A percentile compares a stretch with the other conserved stretches of the same genome.
These are phyloP conservation scores for Euphorbia peplus DNA, from an alignment of 345 rosid genomes.

Conservation along the genomic window DNA sequence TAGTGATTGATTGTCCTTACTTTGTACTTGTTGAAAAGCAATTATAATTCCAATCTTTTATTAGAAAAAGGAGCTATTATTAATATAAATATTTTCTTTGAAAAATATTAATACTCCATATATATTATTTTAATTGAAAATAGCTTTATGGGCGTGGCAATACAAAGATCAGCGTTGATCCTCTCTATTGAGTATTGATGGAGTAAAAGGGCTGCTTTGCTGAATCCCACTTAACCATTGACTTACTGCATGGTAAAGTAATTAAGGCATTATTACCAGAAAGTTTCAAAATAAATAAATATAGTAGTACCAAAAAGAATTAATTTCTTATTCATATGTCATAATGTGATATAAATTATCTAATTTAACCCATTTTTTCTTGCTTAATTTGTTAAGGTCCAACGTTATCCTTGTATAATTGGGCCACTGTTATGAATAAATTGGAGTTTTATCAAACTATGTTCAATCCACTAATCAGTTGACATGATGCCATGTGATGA, in stretches of 20 bases:
- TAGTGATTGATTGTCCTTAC: not conserved
- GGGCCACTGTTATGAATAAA: not conserved
- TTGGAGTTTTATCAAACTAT: slow-evolving; percentile 8
- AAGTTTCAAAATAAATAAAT: not conserved
- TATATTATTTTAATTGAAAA: no score
- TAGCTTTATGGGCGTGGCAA: no score
- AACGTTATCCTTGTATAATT: not conserved
- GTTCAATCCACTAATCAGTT: not conserved
- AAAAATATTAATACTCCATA: no score
- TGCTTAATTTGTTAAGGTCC: not conserved
- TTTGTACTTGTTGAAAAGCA: not conserved
- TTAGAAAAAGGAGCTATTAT: no score
- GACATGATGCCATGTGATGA: not conserved
- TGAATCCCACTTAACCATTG: not conserved
- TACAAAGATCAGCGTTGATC: no score
- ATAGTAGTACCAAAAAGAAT: not conserved
- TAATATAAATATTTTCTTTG: no score
- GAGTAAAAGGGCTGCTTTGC: not conserved
- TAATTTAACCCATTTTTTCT: not conserved
- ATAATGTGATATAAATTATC: no score
- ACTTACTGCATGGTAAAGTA: not conserved
- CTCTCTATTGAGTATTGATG: no score
- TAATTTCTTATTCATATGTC: not conserved
- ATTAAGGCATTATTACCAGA: not conserved
- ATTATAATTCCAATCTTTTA: no score